These are phyloP conservation scores for Pelargonium myrrhifolium DNA, from an alignment of 441 rosid species.

Conservation along the genomic window DNA sequence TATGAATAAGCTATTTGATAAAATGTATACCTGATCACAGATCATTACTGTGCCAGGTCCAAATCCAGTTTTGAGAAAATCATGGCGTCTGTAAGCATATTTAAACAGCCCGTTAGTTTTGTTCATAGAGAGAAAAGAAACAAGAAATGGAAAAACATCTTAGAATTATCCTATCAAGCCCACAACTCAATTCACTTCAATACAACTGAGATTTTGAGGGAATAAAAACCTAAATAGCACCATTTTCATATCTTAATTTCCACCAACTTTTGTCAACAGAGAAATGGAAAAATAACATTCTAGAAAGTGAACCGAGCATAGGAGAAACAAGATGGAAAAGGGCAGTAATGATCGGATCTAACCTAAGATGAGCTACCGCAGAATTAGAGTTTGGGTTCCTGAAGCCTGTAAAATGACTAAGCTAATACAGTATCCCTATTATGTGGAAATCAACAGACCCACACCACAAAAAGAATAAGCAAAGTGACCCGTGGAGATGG, in stretches of 20 bases:
- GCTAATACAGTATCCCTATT: neutral
- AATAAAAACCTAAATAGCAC: too few species aligned
- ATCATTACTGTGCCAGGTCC: conserved; percentile 75
- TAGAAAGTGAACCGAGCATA: neutral
- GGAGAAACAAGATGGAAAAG: neutral
- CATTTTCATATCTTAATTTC: too few species aligned
- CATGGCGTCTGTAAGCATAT: conserved; percentile 48
- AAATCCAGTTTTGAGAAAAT: conserved; percentile 57
- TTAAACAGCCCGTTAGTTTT: neutral
- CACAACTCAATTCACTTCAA: too few species aligned
- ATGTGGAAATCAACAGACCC: neutral
- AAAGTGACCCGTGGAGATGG: neutral
- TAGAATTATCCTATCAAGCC: too few species aligned
- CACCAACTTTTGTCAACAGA: too few species aligned
- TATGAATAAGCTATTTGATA: neutral
- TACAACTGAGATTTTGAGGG: too few species aligned
- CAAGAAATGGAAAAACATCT: too few species aligned
- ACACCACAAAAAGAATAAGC: neutral
- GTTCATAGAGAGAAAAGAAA: too few species aligned
- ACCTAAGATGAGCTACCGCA: neutral
- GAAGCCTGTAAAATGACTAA: neutral
- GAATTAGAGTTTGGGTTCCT: neutral
- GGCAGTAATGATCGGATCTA: neutral
- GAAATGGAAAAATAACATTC: too few species aligned
- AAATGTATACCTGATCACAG: conserved; percentile 68